A percentile compares a stretch with the other conserved stretches of the same genome.
These are phyloP conservation scores for Yamadazyma philogaea DNA, from an alignment of 805 yeast genomes.

Conservation along the genomic window DNA sequence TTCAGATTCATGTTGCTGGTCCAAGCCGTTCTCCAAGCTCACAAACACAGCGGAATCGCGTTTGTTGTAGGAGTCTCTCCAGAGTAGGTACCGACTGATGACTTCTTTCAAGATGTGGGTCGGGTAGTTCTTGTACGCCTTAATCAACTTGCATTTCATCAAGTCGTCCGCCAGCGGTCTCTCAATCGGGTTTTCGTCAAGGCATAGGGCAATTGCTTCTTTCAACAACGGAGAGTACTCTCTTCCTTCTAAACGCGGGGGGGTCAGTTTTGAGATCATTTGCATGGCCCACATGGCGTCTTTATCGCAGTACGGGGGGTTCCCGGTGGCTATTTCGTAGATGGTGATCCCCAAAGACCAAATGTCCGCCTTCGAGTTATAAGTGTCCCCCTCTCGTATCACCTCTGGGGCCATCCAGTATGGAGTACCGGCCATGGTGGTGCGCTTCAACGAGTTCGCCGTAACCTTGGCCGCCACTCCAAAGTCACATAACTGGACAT, in stretches of 20 bases:
- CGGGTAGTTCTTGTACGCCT: constrained; percentile 55
- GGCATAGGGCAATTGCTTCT: constrained; percentile 85
- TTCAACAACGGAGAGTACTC: constrained; percentile 73
- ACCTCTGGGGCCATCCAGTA: constrained; percentile 99
- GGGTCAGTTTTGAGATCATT: constrained; percentile 85
- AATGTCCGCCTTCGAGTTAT: constrained; percentile 90
- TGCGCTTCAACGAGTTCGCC: constrained; percentile 69
- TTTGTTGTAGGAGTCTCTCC: constrained; percentile 57
- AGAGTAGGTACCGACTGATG: constrained; percentile 64
- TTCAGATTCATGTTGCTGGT: constrained; percentile 11
- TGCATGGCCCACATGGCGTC: constrained; percentile 96
- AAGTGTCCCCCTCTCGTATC: constrained; percentile 81
- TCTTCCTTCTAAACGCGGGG: constrained; percentile 91
- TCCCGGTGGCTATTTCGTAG: constrained; percentile 93
- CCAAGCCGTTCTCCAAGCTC: constrained; percentile 23
- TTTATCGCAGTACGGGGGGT: constrained; percentile 94
- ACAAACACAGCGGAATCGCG: constrained; percentile 42
- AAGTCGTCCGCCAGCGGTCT: constrained; percentile 86
- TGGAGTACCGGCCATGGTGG: constrained; percentile 94
- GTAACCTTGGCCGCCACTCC: constrained; percentile 97
- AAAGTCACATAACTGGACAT: constrained; percentile 90
- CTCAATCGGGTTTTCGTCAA: constrained; percentile 90
- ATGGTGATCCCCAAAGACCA: constrained; percentile 97
- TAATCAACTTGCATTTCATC: constrained; percentile 68
- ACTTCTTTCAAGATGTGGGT: constrained; percentile 67